Base-by-base conservation (phyloP, 768 basidiomycete genomes). In the Termitomyces sp. region DNA sequence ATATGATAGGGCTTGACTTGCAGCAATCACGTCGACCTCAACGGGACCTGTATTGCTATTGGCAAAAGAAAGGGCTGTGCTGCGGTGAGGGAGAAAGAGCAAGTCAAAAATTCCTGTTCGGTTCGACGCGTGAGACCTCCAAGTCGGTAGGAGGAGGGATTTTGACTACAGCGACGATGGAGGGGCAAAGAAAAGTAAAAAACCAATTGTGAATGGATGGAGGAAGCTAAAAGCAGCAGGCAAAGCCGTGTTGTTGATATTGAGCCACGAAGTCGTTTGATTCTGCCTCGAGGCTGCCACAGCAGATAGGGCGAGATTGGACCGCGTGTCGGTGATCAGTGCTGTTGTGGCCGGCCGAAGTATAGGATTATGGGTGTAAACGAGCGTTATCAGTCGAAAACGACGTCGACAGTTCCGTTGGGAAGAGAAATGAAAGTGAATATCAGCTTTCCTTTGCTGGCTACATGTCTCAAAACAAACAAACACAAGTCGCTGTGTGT, bases 1-100 rank as follows among this genome's bases (percentile, higher is more conserved):
- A 71, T 78, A 78, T 57, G 82, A 73, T 63, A 69, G 79, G 74
- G 49, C 76, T 71, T 14, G 55, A 45, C 31, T 56, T 56, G 53
- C 40, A 31, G 29, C 9, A 31, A 20, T 45, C 42, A 20, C 55
- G 55, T 20, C 42, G 31, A 43, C 17, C 42, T 45, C 31, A 31
- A 34, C 6, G 17, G n/a, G 12, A 20, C 31, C 40, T 56, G 29
- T n/a, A 34, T 56, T 56, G 10, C 4, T 56, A 45, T 64, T 80
- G 57, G 75, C 60, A 61, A 73, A 20, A 68, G 47, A 72, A 65
- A 60, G 63, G 54, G 67, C 63, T 66, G 49, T 60, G 71, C 42
- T 56, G 71, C 17, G 32, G 45, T 29, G 10, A 29, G 4, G 36
- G 37, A 25, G 48, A 49, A 29, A 38, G 36, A 31, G 25, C 36